Evolutionary conservation across 805 yeast species (phyloP), one percentile per base, ranked within the genome.

Genomic region (Kurtzmaniella fragi): DNA sequence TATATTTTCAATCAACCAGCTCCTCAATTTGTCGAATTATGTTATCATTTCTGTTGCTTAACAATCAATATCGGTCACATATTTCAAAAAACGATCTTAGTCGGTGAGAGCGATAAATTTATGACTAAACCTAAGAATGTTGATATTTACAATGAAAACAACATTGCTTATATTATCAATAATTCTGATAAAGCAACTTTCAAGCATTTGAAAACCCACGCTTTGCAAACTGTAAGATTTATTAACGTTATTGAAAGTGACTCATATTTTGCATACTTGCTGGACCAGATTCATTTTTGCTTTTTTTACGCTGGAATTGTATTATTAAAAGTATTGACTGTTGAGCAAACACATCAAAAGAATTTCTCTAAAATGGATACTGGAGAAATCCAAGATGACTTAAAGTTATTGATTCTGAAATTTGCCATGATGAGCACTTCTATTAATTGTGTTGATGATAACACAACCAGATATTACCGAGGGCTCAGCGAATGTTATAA

Each of bases 11-110:
- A 75, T 36, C 89, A 83, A 55, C 84, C 88, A 1, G 77, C 82
- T 1, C 68, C 80, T 36, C 90, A 85, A 52, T 84, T 84, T 57
- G 82, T 83, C 3, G 89, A 81, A 50, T 73, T 82, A 42, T 80
- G 82, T 35, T 82, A 79, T 54, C 78, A 82, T 53, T 81, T 80
- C 46, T 75, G 80, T 37, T 68, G 72, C 40, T 62, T 81, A 34
- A 60, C 78, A 42, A 70, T 82, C 3, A 53, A 67, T 29, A 71
- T 70, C 46, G 66, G 68, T 40, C 71, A 56, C 42, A 53, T 48
- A 34, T 62, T 50, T 38, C 55, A 53, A 35, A 54, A 45, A 42
- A 34, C 39, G 28, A 27, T 31, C 10, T 29, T 44, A 14, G 14
- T 20, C 13, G 34, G 15, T 9, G 27, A 28, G 16, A 11, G 28